Conservation (phyloP, 495 filamentous ascomycete species). For the Penicillium roqueforti region DNA sequence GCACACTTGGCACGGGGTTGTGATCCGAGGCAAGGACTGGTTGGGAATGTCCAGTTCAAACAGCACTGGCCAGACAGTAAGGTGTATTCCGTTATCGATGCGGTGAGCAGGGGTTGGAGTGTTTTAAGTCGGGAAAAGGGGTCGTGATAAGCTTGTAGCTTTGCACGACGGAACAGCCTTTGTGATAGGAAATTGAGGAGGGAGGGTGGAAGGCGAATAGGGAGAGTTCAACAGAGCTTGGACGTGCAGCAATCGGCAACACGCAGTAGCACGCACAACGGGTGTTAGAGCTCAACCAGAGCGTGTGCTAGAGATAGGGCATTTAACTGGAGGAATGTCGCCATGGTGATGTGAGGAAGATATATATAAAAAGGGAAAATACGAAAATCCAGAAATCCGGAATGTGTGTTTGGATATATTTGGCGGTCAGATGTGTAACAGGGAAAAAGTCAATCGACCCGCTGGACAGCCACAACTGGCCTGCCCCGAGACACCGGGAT, state of each 20-base stretch:
- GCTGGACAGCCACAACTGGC: not conserved
- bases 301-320: constrained; percentile 23
- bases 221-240: constrained; percentile 8
- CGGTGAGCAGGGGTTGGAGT: constrained; percentile 20
- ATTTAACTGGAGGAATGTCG: constrained; percentile 27
- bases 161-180: constrained; percentile 2
- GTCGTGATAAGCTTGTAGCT: constrained; percentile 27
- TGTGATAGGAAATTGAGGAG: not conserved
- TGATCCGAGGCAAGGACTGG: constrained; percentile 15
- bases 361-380: not conserved
- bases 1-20: constrained; percentile 15
- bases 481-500: not conserved
- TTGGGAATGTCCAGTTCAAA: constrained; percentile 13
- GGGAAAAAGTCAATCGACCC: constrained; percentile 1
- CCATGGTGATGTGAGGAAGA: constrained; percentile 10
- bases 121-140: constrained; percentile 8
- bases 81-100: constrained; percentile 24
- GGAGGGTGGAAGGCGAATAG: constrained; percentile 18
- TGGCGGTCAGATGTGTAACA: constrained; percentile 1
- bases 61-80: constrained; percentile 1
- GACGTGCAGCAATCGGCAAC: constrained; percentile 13
- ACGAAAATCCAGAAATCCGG: constrained; percentile 10
- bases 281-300: constrained; percentile 19
- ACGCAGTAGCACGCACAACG: constrained; percentile 11
- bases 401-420: constrained; percentile 7